A percentile compares a stretch with the other conserved stretches of the same genome.
Evolutionary conservation across 2,329 filamentous ascomycete genomes (phyloP).

Genomic region (Hymenoscyphus fraxineus): DNA sequence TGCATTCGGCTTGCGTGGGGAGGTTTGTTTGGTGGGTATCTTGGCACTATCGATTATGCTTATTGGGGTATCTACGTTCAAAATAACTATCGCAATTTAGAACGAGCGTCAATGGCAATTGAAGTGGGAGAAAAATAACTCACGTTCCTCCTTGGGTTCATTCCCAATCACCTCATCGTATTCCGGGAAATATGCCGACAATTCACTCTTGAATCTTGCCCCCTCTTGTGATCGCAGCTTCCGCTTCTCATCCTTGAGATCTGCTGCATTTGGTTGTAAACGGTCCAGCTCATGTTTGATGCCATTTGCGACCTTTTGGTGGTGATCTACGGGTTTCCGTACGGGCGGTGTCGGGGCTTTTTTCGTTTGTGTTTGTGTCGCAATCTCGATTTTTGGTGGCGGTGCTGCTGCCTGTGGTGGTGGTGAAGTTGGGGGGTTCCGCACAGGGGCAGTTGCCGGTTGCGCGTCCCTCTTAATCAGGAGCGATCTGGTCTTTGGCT

Average conservation of each 20-base stretch:
- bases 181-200: slow-evolving; percentile 85
- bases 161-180: slow-evolving; percentile 94
- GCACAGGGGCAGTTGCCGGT: slow-evolving; percentile 26
- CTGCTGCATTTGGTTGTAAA: slow-evolving; percentile 46
- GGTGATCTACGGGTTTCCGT: slow-evolving; percentile 39
- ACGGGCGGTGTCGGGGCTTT: slow-evolving; percentile 29
- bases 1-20: slow-evolving; percentile 17
- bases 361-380: slow-evolving; percentile 23
- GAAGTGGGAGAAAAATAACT: slow-evolving; percentile 32
- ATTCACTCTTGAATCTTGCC: slow-evolving; percentile 82
- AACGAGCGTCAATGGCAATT: slow-evolving; percentile 13
- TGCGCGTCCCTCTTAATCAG: slow-evolving; percentile 26
- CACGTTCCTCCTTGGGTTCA: slow-evolving; percentile 73
- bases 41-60: slow-evolving; percentile 58
- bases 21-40: slow-evolving; percentile 25
- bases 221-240: slow-evolving; percentile 85
- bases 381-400: slow-evolving; percentile 18
- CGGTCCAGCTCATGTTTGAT: slow-evolving; percentile 58
- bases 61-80: slow-evolving; percentile 70
- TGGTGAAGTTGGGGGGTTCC: slow-evolving; percentile 17
- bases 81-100: slow-evolving; percentile 53
- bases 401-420: slow-evolving; percentile 19
- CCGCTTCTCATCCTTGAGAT: slow-evolving; percentile 58
- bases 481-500: slow-evolving; percentile 22
- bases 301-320: slow-evolving; percentile 58